Evolutionary conservation across 106 monocot species (phyloP).

Genomic region (Dactylorhiza incarnata): DNA sequence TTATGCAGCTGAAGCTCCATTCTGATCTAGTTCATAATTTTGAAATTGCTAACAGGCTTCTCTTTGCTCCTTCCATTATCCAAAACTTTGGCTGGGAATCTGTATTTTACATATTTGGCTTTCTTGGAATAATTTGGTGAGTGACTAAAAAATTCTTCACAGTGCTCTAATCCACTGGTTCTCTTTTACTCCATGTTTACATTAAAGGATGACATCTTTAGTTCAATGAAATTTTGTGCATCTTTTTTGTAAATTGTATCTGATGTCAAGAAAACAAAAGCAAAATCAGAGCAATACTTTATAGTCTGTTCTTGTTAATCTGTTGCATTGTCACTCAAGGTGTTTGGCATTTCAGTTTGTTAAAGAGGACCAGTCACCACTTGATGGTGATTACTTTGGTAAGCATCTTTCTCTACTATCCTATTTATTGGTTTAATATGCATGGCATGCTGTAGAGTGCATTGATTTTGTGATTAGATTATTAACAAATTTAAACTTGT

Average conservation of each 20-base stretch:
- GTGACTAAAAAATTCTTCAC: conserved; percentile 12
- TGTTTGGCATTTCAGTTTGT: conserved; percentile 76
- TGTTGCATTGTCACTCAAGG: conserved; percentile 33
- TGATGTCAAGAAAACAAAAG: background rate
- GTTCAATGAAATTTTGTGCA: background rate
- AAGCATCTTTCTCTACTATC: conserved; percentile 13
- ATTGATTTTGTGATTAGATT: background rate
- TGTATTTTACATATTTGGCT: conserved; percentile 89
- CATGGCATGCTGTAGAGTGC: background rate
- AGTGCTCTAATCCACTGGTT: background rate
- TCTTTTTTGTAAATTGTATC: background rate
- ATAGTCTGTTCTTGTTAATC: conserved; percentile 2
- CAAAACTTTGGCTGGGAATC: conserved; percentile 89
- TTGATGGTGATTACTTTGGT: conserved; percentile 33
- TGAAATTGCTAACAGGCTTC: conserved; percentile 54
- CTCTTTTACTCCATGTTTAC: background rate
- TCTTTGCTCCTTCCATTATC: conserved; percentile 88
- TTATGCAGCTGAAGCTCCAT: background rate
- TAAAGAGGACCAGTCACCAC: conserved; percentile 39
- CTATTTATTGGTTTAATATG: background rate
- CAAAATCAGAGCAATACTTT: background rate
- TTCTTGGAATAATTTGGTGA: conserved; percentile 86
- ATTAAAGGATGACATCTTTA: background rate
- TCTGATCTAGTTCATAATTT: conserved; percentile 11
- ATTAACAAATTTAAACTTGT: background rate